Percentiles rank a stretch among this genome's conserved stretches.
Conservation (phyloP, 805 yeast species). For the Wickerhamiella shivajii region DNA sequence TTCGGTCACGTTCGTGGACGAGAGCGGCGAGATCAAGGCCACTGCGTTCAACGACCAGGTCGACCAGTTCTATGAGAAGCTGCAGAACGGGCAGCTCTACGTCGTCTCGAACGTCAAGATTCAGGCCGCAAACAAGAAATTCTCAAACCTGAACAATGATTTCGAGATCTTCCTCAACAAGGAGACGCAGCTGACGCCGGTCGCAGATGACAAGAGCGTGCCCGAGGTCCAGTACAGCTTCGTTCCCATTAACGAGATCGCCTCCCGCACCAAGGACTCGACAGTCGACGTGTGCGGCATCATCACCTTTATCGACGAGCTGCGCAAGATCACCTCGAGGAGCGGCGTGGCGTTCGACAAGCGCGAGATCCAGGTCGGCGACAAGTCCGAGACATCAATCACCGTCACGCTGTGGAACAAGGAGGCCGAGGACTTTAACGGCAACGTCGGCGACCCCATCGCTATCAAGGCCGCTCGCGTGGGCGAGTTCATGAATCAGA, state of each 20-base stretch:
- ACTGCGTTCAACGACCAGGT: slow-evolving; percentile 86
- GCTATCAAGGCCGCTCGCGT: slow-evolving; percentile 87
- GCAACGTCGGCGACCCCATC: slow-evolving; percentile 44
- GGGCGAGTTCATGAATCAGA: slow-evolving; percentile 67
- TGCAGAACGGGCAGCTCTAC: slow-evolving; percentile 84
- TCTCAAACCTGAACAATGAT: slow-evolving; percentile 70
- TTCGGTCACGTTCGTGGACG: slow-evolving; percentile 77
- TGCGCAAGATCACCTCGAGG: slow-evolving; percentile 67
- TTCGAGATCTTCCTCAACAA: slow-evolving; percentile 74
- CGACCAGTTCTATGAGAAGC: slow-evolving; percentile 54
- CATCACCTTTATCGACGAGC: slow-evolving; percentile 59
- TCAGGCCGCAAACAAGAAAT: slow-evolving; percentile 72
- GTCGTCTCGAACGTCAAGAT: slow-evolving; percentile 64
- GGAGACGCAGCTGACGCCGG: slow-evolving; percentile 57
- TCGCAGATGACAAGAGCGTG: slow-evolving; percentile 44
- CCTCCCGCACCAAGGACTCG: slow-evolving; percentile 43
- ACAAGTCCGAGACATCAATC: slow-evolving; percentile 62
- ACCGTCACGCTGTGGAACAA: slow-evolving; percentile 84
- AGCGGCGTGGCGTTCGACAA: slow-evolving; percentile 83
- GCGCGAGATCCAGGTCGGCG: slow-evolving; percentile 78
- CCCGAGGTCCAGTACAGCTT: slow-evolving; percentile 73
- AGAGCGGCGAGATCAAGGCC: slow-evolving; percentile 90
- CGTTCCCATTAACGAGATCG: slow-evolving; percentile 48
- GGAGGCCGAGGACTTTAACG: slow-evolving; percentile 66
- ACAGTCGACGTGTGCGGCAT: slow-evolving; percentile 81